These are phyloP conservation scores for Myriangium duriaei DNA, from an alignment of 2,329 filamentous ascomycete genomes.

Conservation along the genomic window DNA sequence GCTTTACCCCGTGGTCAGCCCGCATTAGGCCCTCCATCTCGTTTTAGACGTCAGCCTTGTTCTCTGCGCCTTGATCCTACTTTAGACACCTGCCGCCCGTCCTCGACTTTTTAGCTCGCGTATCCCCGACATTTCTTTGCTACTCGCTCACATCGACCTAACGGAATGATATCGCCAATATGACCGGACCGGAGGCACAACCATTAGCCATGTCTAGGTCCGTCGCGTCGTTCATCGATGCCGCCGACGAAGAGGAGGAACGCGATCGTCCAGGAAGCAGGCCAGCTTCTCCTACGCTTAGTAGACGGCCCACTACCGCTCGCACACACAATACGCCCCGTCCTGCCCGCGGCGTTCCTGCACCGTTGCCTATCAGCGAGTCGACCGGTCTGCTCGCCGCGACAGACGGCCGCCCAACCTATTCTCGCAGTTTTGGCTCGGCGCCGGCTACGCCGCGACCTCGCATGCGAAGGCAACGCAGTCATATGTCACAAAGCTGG, in stretches of 20 bases:
- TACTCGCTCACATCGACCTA: too few relatives aligned
- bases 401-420: constrained; percentile 26
- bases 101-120: too few relatives aligned
- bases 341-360: constrained; percentile 15
- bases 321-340: constrained; percentile 23
- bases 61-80: constrained; percentile 1
- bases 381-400: constrained; percentile 34
- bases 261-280: constrained; percentile 18
- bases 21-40: constrained; percentile 1
- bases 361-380: constrained; percentile 28
- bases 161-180: not conserved
- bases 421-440: constrained; percentile 30
- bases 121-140: too few relatives aligned
- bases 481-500: constrained; percentile 21
- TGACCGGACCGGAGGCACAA: not conserved
- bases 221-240: constrained; percentile 18
- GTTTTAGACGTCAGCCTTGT: constrained; percentile 1
- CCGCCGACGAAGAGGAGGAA: constrained; percentile 22
- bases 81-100: too few relatives aligned
- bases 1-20: constrained; percentile 1
- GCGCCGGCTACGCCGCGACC: constrained; percentile 27
- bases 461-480: constrained; percentile 16
- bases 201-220: constrained; percentile 22
- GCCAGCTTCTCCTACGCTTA: constrained; percentile 15
- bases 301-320: constrained; percentile 13